These are phyloP conservation scores for Isoetes engelmannii DNA, from an alignment of 83 land plant genomes.

Conservation along the genomic window DNA sequence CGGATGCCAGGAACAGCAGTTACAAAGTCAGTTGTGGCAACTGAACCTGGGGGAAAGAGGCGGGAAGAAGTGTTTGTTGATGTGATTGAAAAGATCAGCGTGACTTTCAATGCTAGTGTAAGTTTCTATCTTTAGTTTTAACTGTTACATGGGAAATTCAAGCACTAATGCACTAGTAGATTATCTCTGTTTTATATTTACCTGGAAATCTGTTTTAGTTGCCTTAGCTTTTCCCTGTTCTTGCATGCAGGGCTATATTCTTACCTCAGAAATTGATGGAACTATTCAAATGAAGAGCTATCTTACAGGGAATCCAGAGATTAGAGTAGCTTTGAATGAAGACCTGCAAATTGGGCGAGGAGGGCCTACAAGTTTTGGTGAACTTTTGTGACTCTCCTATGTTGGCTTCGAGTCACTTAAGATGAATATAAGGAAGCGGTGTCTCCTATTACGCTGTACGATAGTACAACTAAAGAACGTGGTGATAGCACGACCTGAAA, in stretches of 20 bases:
- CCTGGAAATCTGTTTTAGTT: too few species aligned
- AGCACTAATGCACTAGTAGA: too few species aligned
- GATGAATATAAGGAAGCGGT: too few species aligned
- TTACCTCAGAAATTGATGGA: constrained; percentile 96
- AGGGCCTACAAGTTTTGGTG: constrained; percentile 60
- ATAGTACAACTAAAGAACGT: too few species aligned
- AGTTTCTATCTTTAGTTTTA: constrained; percentile 23
- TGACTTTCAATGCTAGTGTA: constrained; percentile 94
- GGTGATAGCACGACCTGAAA: too few species aligned
- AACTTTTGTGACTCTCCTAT: neutral
- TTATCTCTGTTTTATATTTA: too few species aligned
- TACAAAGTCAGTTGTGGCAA: constrained; percentile 94
- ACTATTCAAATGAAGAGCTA: constrained; percentile 99
- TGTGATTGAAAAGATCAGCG: constrained; percentile 91
- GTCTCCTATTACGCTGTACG: too few species aligned
- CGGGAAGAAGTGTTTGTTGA: constrained; percentile 98
- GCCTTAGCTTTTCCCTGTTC: too few species aligned
- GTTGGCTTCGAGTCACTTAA: neutral
- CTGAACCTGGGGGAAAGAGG: constrained; percentile 78
- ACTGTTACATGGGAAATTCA: too few species aligned
- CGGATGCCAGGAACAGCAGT: constrained; percentile 96
- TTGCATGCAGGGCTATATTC: constrained; percentile 78
- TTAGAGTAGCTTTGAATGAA: constrained; percentile 82
- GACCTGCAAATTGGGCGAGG: constrained; percentile 73
- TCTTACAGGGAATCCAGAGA: constrained; percentile 94